These are phyloP conservation scores for Priceomyces medius DNA, from an alignment of 805 yeast species.

Conservation along the genomic window DNA sequence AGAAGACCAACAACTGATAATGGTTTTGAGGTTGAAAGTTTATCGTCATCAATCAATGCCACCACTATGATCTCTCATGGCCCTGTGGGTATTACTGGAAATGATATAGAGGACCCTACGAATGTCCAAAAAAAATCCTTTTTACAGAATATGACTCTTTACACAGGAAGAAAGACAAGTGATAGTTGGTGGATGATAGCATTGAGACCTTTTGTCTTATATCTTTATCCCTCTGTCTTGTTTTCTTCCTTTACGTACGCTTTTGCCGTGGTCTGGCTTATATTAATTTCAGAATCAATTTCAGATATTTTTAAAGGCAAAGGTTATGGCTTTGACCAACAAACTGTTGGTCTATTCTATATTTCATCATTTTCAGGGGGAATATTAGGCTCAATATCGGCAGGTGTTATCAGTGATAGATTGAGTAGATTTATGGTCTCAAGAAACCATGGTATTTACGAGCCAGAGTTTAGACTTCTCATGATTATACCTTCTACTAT, in stretches of 20 bases:
- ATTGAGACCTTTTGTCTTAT: conserved; percentile 52
- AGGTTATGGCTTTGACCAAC: conserved; percentile 47
- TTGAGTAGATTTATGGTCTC: conserved; percentile 44
- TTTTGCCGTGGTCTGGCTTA: conserved; percentile 62
- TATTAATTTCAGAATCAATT: conserved; percentile 57
- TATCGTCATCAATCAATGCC: not conserved
- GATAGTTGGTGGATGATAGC: conserved; percentile 58
- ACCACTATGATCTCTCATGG: not conserved
- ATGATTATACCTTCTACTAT: conserved; percentile 52
- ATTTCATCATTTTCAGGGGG: conserved; percentile 60
- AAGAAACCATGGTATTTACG: conserved; percentile 55
- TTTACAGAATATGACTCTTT: conserved; percentile 36
- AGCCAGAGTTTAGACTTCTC: conserved; percentile 59
- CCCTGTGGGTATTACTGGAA: conserved; percentile 14
- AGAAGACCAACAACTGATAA: conserved; percentile 5
- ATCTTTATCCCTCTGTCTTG: conserved; percentile 49
- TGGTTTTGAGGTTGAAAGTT: not conserved
- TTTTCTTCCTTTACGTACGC: conserved; percentile 54
- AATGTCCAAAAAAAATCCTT: conserved; percentile 16
- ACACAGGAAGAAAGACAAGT: conserved; percentile 48
- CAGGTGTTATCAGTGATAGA: conserved; percentile 51
- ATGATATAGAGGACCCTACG: not conserved
- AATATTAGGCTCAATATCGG: conserved; percentile 52
- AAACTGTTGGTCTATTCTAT: conserved; percentile 53
- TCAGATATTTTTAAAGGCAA: conserved; percentile 45